Evolutionary conservation across 345 rosid genomes (phyloP).

Genomic region (Eutrema heterophyllum): DNA sequence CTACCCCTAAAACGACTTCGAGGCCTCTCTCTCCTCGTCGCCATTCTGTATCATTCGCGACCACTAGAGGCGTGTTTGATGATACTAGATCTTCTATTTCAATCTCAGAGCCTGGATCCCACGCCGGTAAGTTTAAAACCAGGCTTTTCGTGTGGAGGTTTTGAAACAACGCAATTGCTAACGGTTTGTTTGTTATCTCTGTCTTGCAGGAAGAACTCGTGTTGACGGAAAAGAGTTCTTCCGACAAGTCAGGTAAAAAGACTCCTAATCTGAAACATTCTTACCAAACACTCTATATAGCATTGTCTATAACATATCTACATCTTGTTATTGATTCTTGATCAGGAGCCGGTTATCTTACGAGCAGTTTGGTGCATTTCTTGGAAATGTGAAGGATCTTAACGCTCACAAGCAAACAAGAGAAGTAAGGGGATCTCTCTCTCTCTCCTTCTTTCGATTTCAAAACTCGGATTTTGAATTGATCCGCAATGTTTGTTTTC

Average conservation of each 20-base stretch:
- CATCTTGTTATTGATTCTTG: slow-evolving; percentile 1
- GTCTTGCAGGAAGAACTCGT: slow-evolving; percentile 59
- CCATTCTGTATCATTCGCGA: slow-evolving; percentile 68
- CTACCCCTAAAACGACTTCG: slow-evolving; percentile 68
- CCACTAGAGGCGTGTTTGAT: slow-evolving; percentile 65
- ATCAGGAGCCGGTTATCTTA: slow-evolving; percentile 54
- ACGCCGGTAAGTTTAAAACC: slow-evolving; percentile 38
- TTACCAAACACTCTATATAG: not conserved
- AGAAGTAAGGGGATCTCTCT: slow-evolving; percentile 44
- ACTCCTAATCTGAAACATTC: not conserved
- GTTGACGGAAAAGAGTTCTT: slow-evolving; percentile 96
- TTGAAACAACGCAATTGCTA: not conserved
- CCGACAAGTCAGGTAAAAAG: slow-evolving; percentile 82
- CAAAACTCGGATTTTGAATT: not conserved
- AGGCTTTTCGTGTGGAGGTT: not conserved
- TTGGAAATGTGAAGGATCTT: slow-evolving; percentile 90
- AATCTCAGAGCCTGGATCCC: slow-evolving; percentile 54
- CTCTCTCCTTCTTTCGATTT: not conserved
- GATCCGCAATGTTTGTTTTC: not conserved
- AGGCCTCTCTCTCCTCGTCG: slow-evolving; percentile 80
- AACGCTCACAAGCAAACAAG: slow-evolving; percentile 85
- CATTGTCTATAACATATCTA: not conserved
- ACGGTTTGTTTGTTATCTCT: not conserved
- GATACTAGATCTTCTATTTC: slow-evolving; percentile 62
- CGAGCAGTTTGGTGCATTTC: slow-evolving; percentile 87